Evolutionary conservation across 2,329 filamentous ascomycete genomes (phyloP).

Genomic region (Clonostachys sp.): DNA sequence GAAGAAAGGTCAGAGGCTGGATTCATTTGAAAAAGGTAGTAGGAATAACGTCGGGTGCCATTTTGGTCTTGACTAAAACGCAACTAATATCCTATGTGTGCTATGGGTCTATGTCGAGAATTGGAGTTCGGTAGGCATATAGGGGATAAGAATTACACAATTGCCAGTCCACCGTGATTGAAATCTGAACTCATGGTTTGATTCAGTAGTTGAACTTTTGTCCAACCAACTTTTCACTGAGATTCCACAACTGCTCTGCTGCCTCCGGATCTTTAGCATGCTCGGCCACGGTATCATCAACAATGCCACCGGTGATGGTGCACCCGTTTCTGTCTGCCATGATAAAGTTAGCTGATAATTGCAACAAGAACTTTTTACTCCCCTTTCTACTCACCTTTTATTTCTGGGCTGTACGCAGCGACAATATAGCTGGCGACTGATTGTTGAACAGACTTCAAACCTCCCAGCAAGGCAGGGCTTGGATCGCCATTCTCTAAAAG

Average conservation of each 20-base stretch:
- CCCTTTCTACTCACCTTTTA: background rate
- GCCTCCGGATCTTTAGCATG: conserved; percentile 16
- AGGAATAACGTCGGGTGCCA: no score
- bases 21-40: no score
- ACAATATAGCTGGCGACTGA: background rate
- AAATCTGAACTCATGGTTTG: no score
- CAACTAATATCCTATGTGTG: no score
- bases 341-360: no score
- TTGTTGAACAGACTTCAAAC: background rate
- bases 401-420: background rate
- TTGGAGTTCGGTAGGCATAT: no score
- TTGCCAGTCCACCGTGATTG: no score
- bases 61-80: no score
- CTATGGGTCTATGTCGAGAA: no score
- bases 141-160: no score
- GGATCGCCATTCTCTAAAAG: background rate
- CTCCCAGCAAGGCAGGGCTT: background rate
- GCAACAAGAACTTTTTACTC: conserved; percentile 6
- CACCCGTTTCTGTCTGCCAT: conserved; percentile 13
- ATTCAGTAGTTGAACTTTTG: conserved; percentile 13
- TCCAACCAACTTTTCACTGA: conserved; percentile 19
- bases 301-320: conserved; percentile 3
- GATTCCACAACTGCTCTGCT: conserved; percentile 17
- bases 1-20: no score
- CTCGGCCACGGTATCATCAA: conserved; percentile 13